phyloP scores from a whole-genome alignment of 1,284 basidiomycete genomes.

The Ceratobasidium sp. region DNA sequence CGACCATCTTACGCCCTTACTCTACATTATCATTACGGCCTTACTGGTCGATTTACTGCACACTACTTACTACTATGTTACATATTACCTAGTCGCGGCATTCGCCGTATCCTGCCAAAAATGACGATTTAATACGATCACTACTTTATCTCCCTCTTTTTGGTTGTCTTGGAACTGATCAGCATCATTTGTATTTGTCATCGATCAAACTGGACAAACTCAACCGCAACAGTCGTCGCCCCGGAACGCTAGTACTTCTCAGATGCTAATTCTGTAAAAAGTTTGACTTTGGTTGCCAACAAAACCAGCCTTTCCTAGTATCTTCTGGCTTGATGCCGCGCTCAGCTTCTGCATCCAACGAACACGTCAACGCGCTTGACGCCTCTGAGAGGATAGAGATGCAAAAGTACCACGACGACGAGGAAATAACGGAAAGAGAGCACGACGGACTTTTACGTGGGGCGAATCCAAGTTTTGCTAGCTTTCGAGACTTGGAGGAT shows the following conservation, averaged over 20 bases:
- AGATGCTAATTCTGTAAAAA: background rate
- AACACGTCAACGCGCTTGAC: background rate
- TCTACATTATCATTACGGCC: slow-evolving; percentile 2
- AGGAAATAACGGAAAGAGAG: slow-evolving; percentile 31
- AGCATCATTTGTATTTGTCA: too few relatives aligned
- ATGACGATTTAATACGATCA: background rate
- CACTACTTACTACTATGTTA: slow-evolving; percentile 15
- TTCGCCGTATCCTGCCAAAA: slow-evolving; percentile 36
- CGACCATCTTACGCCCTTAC: slow-evolving; percentile 16
- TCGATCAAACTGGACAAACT: too few relatives aligned
- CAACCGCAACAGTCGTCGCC: background rate
- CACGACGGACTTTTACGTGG: slow-evolving; percentile 25
- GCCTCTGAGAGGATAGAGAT: slow-evolving; percentile 34
- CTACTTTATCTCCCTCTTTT: background rate
- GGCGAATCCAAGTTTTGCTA: background rate
- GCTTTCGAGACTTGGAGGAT: background rate
- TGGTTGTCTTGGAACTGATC: too few relatives aligned
- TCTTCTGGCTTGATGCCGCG: slow-evolving; percentile 11
- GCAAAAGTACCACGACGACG: slow-evolving; percentile 43
- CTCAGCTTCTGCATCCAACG: slow-evolving; percentile 3
- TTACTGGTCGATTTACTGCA: slow-evolving; percentile 16
- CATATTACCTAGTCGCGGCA: slow-evolving; percentile 42
- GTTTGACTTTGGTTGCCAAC: background rate
- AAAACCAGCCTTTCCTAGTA: background rate
- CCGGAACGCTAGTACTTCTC: background rate